Base-by-base conservation (phyloP, 192 early-diverging fungal species). In the Mortierella alpina region DNA sequence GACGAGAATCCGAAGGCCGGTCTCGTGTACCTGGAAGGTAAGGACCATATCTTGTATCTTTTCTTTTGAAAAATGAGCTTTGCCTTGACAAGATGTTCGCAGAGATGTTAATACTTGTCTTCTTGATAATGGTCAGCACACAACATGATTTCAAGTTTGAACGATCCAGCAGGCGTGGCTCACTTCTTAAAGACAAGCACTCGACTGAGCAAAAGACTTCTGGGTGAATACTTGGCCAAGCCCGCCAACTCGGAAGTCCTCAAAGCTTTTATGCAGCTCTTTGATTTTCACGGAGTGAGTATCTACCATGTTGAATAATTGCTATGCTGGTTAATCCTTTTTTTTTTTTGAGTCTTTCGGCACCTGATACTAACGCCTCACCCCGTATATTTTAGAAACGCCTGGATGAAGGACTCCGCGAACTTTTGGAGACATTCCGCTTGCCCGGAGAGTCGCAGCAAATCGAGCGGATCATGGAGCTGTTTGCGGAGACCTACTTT, bases 381-480 rank as follows among this genome's bases (percentile, higher is more conserved):
- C 52, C 47, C 12, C 48, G 66, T 57, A n/a, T 31, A 2, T 31
- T 50, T 46, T 82, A 95, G 92, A 95, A 93, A 91, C 88, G 96
- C 17, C 84, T 99, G 46, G 98, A 99, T 84, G 97, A 98, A 78
- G 96, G 96, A 0, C 73, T 99, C 60, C 89, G 98, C n/a, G 86
- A 88, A 39, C 85, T 99, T n/a, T 75, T 99, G 14, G 96, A 96
- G 66, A 90, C 92, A 45, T 99, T 99, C 86, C 90, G 98, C 20
- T 82, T 99, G 18, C 97, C 97, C 11, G 98, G 98, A 48, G 98
- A 99, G 86, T 92, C 97, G 40, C 97, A 99, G 83, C 96, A 97
- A 79, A 99, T 99, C 63, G 96, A 97, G 60, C 89, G 98, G 13
- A 93, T 99, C 44, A 89, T 98, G 78, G 95, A 98, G 73, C 88